Evolutionary conservation across 2,329 filamentous ascomycete species (phyloP).

Genomic region (Talaromyces rugulosus): DNA sequence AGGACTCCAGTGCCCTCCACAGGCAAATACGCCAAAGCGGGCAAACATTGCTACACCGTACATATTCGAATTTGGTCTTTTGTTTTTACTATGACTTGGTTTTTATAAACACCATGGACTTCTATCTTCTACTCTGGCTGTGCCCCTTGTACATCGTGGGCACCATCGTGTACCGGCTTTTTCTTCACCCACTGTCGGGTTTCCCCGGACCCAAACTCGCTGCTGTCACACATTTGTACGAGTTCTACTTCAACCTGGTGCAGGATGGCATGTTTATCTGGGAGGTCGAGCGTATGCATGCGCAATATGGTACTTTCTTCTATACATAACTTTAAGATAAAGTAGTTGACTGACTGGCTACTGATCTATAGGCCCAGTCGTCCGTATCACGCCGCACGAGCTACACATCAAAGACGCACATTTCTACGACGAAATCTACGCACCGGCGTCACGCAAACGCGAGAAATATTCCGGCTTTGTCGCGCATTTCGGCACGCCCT

Average conservation of each 20-base stretch:
- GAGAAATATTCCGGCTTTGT: conserved; percentile 23
- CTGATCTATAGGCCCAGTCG: conserved; percentile 22
- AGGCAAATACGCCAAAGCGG: background rate
- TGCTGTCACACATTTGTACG: conserved; percentile 28
- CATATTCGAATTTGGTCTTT: background rate
- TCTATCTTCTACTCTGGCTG: background rate
- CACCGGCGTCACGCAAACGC: conserved; percentile 19
- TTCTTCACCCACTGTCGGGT: conserved; percentile 26
- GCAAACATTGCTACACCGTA: background rate
- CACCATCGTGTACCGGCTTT: conserved; percentile 25
- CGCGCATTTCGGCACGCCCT: conserved; percentile 12
- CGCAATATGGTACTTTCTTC: conserved; percentile 25
- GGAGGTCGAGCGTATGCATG: conserved; percentile 33
- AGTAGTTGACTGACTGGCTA: no score
- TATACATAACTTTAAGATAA: no score
- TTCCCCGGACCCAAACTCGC: conserved; percentile 31
- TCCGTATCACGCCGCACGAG: conserved; percentile 31
- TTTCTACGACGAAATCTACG: conserved; percentile 32
- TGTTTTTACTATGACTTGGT: background rate
- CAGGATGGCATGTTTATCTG: conserved; percentile 30
- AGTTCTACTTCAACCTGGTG: conserved; percentile 34
- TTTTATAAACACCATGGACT: background rate
- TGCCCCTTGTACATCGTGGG: background rate
- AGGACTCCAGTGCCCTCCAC: no score
- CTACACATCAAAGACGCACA: conserved; percentile 32